Evolutionary conservation across 2,329 filamentous ascomycete species (phyloP).

Genomic region (Aspergillus terreus): DNA sequence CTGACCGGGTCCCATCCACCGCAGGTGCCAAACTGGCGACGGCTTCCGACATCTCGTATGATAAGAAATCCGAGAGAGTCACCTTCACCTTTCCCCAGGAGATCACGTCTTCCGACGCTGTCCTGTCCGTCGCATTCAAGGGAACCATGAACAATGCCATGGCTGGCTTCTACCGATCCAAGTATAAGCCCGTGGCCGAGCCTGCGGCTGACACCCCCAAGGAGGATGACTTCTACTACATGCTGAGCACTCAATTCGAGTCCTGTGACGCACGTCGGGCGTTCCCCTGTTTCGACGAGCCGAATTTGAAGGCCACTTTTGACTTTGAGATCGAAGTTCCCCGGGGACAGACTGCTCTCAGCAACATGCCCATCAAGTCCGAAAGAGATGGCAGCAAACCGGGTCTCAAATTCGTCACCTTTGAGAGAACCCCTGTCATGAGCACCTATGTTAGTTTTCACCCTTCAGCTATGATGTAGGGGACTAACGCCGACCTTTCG

Average conservation of each 20-base stretch:
- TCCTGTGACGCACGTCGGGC: slow-evolving; percentile 90
- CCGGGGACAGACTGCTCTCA: slow-evolving; percentile 79
- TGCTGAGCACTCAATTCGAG: slow-evolving; percentile 97
- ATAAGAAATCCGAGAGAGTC: slow-evolving; percentile 78
- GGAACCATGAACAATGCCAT: slow-evolving; percentile 85
- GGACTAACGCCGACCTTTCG: slow-evolving; percentile 44
- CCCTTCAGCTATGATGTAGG: background rate
- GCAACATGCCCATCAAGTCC: slow-evolving; percentile 90
- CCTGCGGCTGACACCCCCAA: slow-evolving; percentile 74
- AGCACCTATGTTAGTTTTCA: slow-evolving; percentile 63
- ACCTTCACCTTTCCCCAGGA: slow-evolving; percentile 73
- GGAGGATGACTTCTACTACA: slow-evolving; percentile 62
- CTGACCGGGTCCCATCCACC: background rate
- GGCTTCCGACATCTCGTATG: slow-evolving; percentile 69
- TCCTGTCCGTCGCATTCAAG: slow-evolving; percentile 69
- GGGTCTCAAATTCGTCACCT: slow-evolving; percentile 64
- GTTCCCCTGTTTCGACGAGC: slow-evolving; percentile 98
- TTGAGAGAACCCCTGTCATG: slow-evolving; percentile 84
- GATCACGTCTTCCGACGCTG: slow-evolving; percentile 64
- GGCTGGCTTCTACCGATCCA: slow-evolving; percentile 89
- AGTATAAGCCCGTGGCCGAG: slow-evolving; percentile 77
- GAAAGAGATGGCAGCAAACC: slow-evolving; percentile 65
- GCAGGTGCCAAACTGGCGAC: slow-evolving; percentile 35
- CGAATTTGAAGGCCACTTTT: slow-evolving; percentile 93
- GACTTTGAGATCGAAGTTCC: slow-evolving; percentile 92